Evolutionary conservation across 257 asterid species (phyloP).

Genomic region (Solanum tarapatanum): DNA sequence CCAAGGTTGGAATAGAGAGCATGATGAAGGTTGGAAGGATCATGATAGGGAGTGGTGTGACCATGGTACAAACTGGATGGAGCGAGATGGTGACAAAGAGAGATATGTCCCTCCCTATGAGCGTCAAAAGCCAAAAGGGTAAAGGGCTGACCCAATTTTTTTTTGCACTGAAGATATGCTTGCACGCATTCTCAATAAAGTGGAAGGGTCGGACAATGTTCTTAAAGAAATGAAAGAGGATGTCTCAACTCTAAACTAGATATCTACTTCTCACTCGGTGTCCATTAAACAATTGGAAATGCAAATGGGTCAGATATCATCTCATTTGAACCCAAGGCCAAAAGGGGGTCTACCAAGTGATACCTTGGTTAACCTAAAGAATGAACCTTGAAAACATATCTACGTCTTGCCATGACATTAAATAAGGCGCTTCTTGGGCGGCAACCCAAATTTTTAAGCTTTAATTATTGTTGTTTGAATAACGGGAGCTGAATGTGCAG

Average conservation of each 20-base stretch:
- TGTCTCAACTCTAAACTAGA: neutral
- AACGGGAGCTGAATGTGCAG: neutral
- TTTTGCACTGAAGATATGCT: neutral
- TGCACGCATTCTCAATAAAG: neutral
- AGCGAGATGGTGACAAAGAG: neutral
- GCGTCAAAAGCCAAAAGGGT: neutral
- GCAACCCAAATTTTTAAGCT: neutral
- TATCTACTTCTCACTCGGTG: neutral
- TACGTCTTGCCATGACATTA: neutral
- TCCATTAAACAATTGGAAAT: neutral
- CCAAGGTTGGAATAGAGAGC: neutral
- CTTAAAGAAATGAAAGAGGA: neutral
- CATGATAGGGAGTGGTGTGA: neutral
- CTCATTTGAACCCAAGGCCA: neutral
- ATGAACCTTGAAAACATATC: neutral
- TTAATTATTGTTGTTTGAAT: neutral
- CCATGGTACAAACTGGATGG: neutral
- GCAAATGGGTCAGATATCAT: neutral
- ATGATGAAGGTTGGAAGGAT: neutral
- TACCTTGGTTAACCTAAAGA: neutral
- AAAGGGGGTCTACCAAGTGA: neutral
- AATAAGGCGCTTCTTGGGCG: neutral
- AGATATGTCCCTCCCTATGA: neutral
- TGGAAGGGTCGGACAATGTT: neutral
- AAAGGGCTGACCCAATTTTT: neutral